A percentile compares a stretch with the other conserved stretches of the same genome.
Conservation (phyloP, 2,329 filamentous ascomycete genomes). For the Colletotrichum incanum region DNA sequence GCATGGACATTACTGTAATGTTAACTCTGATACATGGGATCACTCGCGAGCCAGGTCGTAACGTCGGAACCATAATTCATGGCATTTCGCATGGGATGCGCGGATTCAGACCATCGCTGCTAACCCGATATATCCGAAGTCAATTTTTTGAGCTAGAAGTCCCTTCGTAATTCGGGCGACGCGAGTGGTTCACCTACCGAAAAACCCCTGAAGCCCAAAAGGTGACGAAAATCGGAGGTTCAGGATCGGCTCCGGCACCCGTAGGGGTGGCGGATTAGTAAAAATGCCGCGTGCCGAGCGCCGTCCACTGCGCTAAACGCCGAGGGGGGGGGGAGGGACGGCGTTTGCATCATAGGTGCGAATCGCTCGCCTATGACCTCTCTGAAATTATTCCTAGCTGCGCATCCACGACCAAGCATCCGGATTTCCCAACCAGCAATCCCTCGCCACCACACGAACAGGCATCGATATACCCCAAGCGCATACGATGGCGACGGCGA, state of each 20-base stretch:
- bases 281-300: slow-evolving; percentile 37
- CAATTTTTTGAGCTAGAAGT: neutral
- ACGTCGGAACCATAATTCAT: neutral
- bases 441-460: neutral
- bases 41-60: neutral
- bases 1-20: neutral
- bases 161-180: neutral
- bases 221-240: slow-evolving; percentile 32
- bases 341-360: slow-evolving; percentile 44
- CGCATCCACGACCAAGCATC: neutral
- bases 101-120: neutral
- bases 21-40: neutral
- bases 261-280: slow-evolving; percentile 37
- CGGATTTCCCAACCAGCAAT: neutral
- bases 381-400: slow-evolving; percentile 38
- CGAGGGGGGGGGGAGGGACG: slow-evolving; percentile 14
- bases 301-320: slow-evolving; percentile 29
- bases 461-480: neutral
- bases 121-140: slow-evolving; percentile 6
- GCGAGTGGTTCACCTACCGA: neutral
- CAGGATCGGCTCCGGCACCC: slow-evolving; percentile 9
- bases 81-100: neutral
- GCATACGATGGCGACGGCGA: slow-evolving; percentile 44
- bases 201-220: neutral
- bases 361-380: slow-evolving; percentile 7